Conservation (phyloP, 2,329 filamentous ascomycete species). For the Phymatotrichopsis omnivora region DNA sequence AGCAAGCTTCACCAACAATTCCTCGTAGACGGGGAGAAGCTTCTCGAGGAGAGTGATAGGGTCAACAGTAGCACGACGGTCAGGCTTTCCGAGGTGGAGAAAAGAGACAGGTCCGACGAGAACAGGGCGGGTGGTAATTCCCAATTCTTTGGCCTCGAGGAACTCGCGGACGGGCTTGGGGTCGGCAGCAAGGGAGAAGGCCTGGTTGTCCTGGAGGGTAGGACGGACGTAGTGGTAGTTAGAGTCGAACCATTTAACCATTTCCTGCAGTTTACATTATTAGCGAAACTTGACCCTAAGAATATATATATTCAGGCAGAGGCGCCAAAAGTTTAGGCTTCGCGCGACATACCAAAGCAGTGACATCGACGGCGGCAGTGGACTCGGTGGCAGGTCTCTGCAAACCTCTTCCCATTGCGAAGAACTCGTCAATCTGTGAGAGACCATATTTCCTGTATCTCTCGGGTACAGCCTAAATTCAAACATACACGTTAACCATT, state of each 20-base stretch:
- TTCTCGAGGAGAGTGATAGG: conserved; percentile 90
- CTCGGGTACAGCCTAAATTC: conserved; percentile 79
- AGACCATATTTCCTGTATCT: conserved; percentile 88
- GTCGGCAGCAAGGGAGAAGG: conserved; percentile 75
- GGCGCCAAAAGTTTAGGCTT: not conserved
- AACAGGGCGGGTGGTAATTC: conserved; percentile 85
- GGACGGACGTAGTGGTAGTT: conserved; percentile 99
- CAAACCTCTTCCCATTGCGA: conserved; percentile 98
- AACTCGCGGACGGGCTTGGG: conserved; percentile 94
- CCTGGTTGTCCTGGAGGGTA: conserved; percentile 92
- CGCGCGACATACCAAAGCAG: conserved; percentile 58
- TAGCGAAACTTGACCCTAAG: conserved; percentile 6
- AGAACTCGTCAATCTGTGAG: conserved; percentile 88
- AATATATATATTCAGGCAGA: conserved; percentile 6
- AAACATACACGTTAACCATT: conserved; percentile 24
- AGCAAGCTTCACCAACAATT: conserved; percentile 90
- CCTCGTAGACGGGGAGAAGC: conserved; percentile 86
- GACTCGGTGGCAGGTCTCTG: conserved; percentile 61
- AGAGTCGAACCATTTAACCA: conserved; percentile 99
- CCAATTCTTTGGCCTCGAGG: conserved; percentile 95
- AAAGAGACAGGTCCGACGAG: conserved; percentile 94
- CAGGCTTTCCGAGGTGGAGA: conserved; percentile 94
- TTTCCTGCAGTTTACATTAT: conserved; percentile 51
- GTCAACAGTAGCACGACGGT: conserved; percentile 84
- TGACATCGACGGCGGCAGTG: conserved; percentile 62